A percentile compares a stretch with the other conserved stretches of the same genome.
Conservation (phyloP, 108 stramenopile species). For the Fragilaria radians region DNA sequence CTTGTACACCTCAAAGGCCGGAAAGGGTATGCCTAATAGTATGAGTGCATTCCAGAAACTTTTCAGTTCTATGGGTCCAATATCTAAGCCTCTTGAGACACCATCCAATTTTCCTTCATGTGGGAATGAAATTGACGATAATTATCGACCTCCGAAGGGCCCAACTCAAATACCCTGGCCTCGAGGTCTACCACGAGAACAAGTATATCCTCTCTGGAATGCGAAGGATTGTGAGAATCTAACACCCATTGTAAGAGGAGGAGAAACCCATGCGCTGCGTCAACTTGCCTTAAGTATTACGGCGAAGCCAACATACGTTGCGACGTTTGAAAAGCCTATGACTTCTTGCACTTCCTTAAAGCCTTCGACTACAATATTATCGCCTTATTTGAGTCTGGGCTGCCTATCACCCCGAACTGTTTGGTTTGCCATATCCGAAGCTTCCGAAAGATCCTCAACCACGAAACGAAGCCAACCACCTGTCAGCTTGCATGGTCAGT, state of each 20-base stretch:
- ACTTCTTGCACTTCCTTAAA: conserved; percentile 78
- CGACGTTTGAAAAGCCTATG: conserved; percentile 93
- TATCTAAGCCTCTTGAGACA: conserved; percentile 21
- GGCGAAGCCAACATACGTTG: conserved; percentile 64
- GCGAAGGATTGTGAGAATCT: conserved; percentile 43
- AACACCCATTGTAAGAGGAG: conserved; percentile 35
- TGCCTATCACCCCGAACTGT: conserved; percentile 59
- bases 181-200: conserved; percentile 24
- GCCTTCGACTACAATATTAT: conserved; percentile 74
- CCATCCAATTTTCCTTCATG: conserved; percentile 19
- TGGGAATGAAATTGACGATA: conserved; percentile 4
- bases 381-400: conserved; percentile 64
- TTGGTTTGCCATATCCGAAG: conserved; percentile 53
- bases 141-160: conserved; percentile 33
- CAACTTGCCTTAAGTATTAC: conserved; percentile 6
- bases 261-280: conserved; percentile 47
- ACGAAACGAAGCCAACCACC: conserved; percentile 81
- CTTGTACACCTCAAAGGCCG: conserved; percentile 11
- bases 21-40: conserved; percentile 5
- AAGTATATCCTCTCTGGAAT: conserved; percentile 52
- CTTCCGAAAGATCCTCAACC: conserved; percentile 24
- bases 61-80: conserved; percentile 21
- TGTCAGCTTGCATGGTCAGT: conserved; percentile 87
- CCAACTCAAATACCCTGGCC: conserved; percentile 58
- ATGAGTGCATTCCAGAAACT: conserved; percentile 22